These are phyloP conservation scores for Stylonectria norvegica DNA, from an alignment of 2,329 filamentous ascomycete species.

Conservation along the genomic window DNA sequence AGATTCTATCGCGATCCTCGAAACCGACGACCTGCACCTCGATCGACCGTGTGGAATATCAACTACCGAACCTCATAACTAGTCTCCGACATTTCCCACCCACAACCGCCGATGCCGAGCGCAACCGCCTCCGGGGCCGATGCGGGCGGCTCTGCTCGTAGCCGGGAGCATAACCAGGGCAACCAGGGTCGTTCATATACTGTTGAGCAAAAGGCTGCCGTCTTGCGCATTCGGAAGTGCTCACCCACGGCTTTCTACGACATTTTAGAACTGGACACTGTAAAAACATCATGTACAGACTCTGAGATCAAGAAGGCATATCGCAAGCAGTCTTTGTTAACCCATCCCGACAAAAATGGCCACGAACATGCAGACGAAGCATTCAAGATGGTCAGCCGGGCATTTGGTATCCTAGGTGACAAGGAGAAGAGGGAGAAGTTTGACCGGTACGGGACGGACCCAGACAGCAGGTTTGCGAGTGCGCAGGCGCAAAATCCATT, in stretches of 20 bases:
- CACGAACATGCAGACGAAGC: slow-evolving; percentile 94
- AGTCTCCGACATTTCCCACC: too few species aligned
- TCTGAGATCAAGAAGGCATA: slow-evolving; percentile 96
- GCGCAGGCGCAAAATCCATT: slow-evolving; percentile 61
- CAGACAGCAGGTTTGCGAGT: slow-evolving; percentile 78
- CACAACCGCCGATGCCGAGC: slow-evolving; percentile 36
- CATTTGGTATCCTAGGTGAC: slow-evolving; percentile 90
- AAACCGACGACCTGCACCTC: too few species aligned
- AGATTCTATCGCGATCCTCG: too few species aligned
- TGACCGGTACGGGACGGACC: slow-evolving; percentile 87
- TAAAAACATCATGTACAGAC: slow-evolving; percentile 66
- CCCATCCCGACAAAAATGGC: slow-evolving; percentile 98
- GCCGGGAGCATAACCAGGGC: slow-evolving; percentile 70
- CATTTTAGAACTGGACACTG: slow-evolving; percentile 71
- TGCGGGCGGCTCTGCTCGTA: slow-evolving; percentile 43
- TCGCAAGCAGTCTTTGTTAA: slow-evolving; percentile 87
- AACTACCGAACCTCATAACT: too few species aligned
- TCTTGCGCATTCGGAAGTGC: slow-evolving; percentile 84
- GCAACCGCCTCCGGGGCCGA: slow-evolving; percentile 55
- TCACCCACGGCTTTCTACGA: slow-evolving; percentile 89
- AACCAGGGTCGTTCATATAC: slow-evolving; percentile 78
- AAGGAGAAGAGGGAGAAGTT: slow-evolving; percentile 81
- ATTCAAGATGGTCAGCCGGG: slow-evolving; percentile 95
- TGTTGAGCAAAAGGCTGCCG: slow-evolving; percentile 84
- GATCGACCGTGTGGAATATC: too few species aligned